phyloP scores from a whole-genome alignment of 495 filamentous ascomycete species.

The Cercophora newfieldiana region DNA sequence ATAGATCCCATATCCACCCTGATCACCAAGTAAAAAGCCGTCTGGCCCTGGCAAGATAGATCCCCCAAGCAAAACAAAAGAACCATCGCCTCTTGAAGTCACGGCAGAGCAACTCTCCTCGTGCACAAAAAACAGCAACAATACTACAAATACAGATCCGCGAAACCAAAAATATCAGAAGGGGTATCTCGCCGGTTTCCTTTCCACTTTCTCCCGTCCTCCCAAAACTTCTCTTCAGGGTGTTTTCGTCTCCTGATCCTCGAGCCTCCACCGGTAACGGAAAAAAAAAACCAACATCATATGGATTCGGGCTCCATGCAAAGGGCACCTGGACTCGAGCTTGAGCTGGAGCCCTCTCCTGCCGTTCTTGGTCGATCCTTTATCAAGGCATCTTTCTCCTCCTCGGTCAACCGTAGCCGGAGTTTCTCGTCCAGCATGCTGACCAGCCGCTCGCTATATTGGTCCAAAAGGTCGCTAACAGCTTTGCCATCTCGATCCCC shows the following conservation, averaged over 20 bases:
- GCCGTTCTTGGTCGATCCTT: slow-evolving; percentile 31
- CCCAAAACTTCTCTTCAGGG: background rate
- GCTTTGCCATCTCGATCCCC: background rate
- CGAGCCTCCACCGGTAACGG: background rate
- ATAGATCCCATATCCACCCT: background rate
- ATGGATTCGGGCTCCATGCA: slow-evolving; percentile 17
- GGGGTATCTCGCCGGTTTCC: slow-evolving; percentile 16
- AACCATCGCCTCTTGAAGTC: background rate
- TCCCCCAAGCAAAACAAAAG: slow-evolving; percentile 3
- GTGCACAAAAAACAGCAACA: background rate
- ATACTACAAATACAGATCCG: slow-evolving; percentile 3
- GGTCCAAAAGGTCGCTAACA: background rate
- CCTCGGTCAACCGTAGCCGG: slow-evolving; percentile 36
- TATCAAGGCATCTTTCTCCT: slow-evolving; percentile 27
- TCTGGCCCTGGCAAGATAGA: slow-evolving; percentile 3
- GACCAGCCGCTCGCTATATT: slow-evolving; percentile 53
- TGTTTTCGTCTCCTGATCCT: background rate
- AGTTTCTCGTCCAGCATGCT: slow-evolving; percentile 72
- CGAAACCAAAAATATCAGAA: slow-evolving; percentile 8
- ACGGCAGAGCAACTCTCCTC: background rate
- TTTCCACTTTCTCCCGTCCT: background rate
- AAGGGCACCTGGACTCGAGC: slow-evolving; percentile 16
- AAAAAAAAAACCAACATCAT: background rate
- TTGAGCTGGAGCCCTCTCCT: slow-evolving; percentile 25
- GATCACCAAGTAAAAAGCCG: background rate